A percentile compares a stretch with the other conserved stretches of the same genome.
These are phyloP conservation scores for Russula griseocarnosa DNA, from an alignment of 768 basidiomycete species.

Conservation along the genomic window DNA sequence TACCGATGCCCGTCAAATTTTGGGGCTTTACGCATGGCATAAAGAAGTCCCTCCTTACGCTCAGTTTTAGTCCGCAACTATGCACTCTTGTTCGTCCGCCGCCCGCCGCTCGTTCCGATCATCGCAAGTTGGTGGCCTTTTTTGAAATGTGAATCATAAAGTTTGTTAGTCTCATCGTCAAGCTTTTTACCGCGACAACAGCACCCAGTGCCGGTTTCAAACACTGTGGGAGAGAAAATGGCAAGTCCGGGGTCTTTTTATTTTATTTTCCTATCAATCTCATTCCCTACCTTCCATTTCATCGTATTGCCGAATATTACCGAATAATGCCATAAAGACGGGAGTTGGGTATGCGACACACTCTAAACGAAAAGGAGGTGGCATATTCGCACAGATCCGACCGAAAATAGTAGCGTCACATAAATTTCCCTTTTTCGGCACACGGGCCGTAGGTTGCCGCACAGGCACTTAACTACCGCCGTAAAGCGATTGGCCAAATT, in stretches of 20 bases:
- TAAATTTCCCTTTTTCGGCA: background rate
- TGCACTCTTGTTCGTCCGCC: background rate
- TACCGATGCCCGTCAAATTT: background rate
- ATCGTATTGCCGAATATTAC: slow-evolving; percentile 5
- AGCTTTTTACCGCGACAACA: background rate
- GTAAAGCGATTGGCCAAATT: background rate
- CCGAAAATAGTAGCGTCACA: background rate
- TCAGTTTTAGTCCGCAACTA: background rate
- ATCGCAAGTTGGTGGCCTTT: slow-evolving; percentile 4
- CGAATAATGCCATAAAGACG: slow-evolving; percentile 17
- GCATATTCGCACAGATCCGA: background rate
- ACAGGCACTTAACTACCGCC: background rate
- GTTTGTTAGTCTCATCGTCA: background rate
- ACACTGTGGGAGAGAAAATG: background rate
- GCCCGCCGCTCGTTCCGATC: slow-evolving; percentile 19
- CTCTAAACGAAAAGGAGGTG: slow-evolving; percentile 9
- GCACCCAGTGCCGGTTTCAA: background rate
- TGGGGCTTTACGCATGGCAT: background rate
- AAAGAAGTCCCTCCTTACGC: background rate
- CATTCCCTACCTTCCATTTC: slow-evolving; percentile 13
- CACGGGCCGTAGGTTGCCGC: background rate
- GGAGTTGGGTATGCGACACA: slow-evolving; percentile 10
- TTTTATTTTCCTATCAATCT: background rate
- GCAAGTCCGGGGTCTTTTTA: background rate
- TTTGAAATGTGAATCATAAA: too few relatives aligned